These are phyloP conservation scores for Scedosporium apiospermum DNA, from an alignment of 2,329 filamentous ascomycete genomes.

Conservation along the genomic window DNA sequence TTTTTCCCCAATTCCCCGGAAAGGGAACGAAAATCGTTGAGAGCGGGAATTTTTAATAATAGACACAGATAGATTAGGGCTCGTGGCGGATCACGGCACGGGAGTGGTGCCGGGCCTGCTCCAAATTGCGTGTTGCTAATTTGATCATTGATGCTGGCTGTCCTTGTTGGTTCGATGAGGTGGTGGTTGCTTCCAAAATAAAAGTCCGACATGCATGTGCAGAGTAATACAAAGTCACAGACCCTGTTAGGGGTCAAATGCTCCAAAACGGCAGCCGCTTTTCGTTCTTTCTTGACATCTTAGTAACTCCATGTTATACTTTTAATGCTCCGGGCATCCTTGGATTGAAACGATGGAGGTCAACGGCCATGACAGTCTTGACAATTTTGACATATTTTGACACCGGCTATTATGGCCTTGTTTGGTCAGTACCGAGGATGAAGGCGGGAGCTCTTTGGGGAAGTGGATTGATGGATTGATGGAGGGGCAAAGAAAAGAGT, in stretches of 20 bases:
- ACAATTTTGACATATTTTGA: neutral
- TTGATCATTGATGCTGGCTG: neutral
- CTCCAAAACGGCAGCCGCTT: no score
- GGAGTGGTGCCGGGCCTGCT: neutral
- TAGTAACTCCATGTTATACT: no score
- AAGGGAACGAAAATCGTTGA: neutral
- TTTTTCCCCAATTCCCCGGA: neutral
- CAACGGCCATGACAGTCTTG: no score
- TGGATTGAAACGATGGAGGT: no score
- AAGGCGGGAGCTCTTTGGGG: no score
- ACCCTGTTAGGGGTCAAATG: no score
- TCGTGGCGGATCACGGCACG: neutral
- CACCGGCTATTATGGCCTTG: neutral
- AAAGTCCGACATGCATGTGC: neutral
- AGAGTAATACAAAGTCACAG: neutral
- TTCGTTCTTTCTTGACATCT: no score
- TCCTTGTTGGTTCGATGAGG: neutral
- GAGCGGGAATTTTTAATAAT: neutral
- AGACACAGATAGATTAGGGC: neutral
- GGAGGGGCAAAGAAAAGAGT: neutral
- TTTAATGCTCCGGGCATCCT: no score
- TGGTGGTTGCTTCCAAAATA: no score
- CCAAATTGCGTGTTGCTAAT: neutral
- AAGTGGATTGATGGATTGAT: no score
- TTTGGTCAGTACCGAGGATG: no score